Base-by-base conservation (phyloP, 441 rosid genomes). In the Adansonia rubrostipa region DNA sequence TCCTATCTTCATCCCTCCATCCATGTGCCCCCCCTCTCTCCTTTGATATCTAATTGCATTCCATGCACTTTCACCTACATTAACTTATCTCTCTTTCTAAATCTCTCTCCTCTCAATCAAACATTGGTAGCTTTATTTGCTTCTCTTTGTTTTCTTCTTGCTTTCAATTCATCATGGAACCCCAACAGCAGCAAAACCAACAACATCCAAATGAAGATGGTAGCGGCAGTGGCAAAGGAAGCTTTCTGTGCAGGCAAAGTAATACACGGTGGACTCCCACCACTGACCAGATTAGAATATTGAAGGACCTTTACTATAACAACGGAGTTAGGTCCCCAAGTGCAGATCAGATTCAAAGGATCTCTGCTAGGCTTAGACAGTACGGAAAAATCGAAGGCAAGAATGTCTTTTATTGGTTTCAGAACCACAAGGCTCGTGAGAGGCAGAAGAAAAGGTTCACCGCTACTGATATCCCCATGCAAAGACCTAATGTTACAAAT, bases 361-460 rank as follows among this genome's bases (percentile, higher is more conserved):
- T 96, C 86, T 91, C 98, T 22, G 88, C 96, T 75, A 87, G 84
- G 78, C 91, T 96, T 40, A 82, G 93, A 79, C 94, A 91, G 87
- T 88, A 88, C 77, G 99, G 98, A 0, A 94, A 94, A 86, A 94
- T 96, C 64, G 98, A 96, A 86, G 99, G 98, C 47, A 94, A 96
- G 81, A 96, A 96, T 82, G 99, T 94, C 42, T 96, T 96, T 82
- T 96, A 96, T 84, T 96, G 98, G 99, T 96, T 96, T 84, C 98
- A 96, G 89, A 96, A 96, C 87, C 98, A 96, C 70, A 96, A 96
- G 85, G 99, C 99, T 84, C 92, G 99, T 67, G 98, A 94, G 82
- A 88, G 98, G 77, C 98, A 93, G 82, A 96, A 93, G 94, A 96
- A 92, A 86, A 88, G 92, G 70, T 86, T 91, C 89, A 84, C 79